These are phyloP conservation scores for Tolypocladium guangdongense DNA, from an alignment of 2,329 filamentous ascomycete genomes.

Conservation along the genomic window DNA sequence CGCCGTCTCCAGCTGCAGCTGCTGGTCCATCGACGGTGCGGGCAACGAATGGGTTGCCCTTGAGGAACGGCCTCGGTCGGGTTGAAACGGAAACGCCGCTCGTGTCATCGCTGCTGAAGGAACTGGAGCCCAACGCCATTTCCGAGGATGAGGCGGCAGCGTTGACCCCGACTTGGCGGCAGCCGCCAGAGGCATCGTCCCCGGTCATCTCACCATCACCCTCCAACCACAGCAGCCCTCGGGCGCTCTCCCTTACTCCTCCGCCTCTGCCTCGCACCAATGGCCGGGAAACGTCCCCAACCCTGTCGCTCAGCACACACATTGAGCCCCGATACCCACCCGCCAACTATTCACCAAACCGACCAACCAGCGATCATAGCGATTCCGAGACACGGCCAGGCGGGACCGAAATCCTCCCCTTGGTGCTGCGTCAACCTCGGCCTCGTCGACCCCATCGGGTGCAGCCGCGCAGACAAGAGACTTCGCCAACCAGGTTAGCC, in stretches of 20 bases:
- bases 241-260: constrained; percentile 57
- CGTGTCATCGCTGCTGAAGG: constrained; percentile 74
- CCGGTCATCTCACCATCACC: constrained; percentile 55
- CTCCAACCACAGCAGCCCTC: constrained; percentile 56
- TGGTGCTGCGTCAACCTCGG: constrained; percentile 43
- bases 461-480: constrained; percentile 43
- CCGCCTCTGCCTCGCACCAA: constrained; percentile 48
- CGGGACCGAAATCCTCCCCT: constrained; percentile 16
- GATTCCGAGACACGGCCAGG: constrained; percentile 28
- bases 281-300: constrained; percentile 52
- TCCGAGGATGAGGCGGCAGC: constrained; percentile 42
- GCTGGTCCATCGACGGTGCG: constrained; percentile 15
- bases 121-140: constrained; percentile 60
- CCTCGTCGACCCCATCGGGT: constrained; percentile 33
- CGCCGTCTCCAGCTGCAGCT: constrained; percentile 19
- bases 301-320: constrained; percentile 55
- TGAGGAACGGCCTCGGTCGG: constrained; percentile 12
- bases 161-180: constrained; percentile 17
- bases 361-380: constrained; percentile 32
- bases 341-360: constrained; percentile 59
- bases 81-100: constrained; percentile 57
- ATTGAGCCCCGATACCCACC: constrained; percentile 66
- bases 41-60: constrained; percentile 9
- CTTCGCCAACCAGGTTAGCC: constrained; percentile 52
- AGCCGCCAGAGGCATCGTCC: constrained; percentile 34